These are phyloP conservation scores for Fimicolochytrium jonesii DNA, from an alignment of 192 early-diverging fungal genomes.

Conservation along the genomic window DNA sequence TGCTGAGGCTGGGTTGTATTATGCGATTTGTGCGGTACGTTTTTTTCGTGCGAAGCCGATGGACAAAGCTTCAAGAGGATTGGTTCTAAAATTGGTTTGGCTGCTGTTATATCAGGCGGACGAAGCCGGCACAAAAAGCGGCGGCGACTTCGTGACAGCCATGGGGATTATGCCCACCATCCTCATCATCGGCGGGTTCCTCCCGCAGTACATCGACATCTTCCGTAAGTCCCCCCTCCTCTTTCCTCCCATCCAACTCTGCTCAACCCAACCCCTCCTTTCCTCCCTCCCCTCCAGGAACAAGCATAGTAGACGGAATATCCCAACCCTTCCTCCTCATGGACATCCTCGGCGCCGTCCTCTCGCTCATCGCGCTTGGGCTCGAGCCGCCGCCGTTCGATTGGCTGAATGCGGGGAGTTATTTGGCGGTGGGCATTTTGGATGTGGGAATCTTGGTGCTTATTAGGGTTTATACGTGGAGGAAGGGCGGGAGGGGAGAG, in stretches of 20 bases:
- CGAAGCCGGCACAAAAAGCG: too few relatives aligned
- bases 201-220: slow-evolving; percentile 21
- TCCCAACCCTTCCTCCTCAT: slow-evolving; percentile 19
- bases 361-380: slow-evolving; percentile 14
- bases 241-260: too few relatives aligned
- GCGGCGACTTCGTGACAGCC: slow-evolving; percentile 12
- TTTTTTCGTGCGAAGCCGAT: too few relatives aligned
- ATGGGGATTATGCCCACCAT: slow-evolving; percentile 20
- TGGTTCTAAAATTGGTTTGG: too few relatives aligned
- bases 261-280: neutral
- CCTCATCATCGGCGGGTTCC: slow-evolving; percentile 22
- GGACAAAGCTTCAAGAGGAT: too few relatives aligned
- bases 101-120: too few relatives aligned
- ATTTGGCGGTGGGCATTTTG: slow-evolving; percentile 1
- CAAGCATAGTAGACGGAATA: slow-evolving; percentile 2
- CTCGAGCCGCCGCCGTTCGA: neutral
- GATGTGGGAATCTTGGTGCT: slow-evolving; percentile 7
- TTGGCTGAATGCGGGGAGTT: neutral
- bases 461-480: neutral
- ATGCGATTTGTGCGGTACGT: neutral
- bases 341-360: slow-evolving; percentile 19
- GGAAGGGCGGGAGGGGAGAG: too few relatives aligned
- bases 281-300: neutral
- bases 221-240: slow-evolving; percentile 14
- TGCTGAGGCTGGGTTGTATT: slow-evolving; percentile 10